Evolutionary conservation across 768 basidiomycete genomes (phyloP).

Genomic region (Naganishia friedmannii): DNA sequence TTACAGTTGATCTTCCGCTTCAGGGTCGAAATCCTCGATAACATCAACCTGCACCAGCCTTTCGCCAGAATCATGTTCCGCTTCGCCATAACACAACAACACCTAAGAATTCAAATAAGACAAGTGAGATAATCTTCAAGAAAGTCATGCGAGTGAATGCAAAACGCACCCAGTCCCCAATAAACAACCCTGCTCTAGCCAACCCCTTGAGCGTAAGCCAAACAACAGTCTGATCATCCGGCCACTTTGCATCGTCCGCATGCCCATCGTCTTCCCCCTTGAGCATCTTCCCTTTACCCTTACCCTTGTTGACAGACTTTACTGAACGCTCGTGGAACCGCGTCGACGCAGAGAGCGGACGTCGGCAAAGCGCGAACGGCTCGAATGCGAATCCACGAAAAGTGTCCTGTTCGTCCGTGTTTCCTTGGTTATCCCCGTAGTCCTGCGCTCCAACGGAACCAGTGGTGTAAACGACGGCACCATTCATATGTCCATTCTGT

Average conservation of each 20-base stretch:
- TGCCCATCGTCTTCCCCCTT: conserved; percentile 27
- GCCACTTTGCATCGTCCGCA: conserved; percentile 22
- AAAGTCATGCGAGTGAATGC: not conserved
- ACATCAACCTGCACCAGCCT: conserved; percentile 44
- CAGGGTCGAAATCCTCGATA: conserved; percentile 39
- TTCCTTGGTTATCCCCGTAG: conserved; percentile 10
- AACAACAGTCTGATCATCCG: conserved; percentile 37
- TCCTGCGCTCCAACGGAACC: not conserved
- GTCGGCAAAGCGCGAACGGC: conserved; percentile 8
- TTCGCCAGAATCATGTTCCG: not conserved
- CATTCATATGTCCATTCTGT: not conserved
- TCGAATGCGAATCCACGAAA: conserved; percentile 15
- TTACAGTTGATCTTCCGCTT: conserved; percentile 36
- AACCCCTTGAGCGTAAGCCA: conserved; percentile 48
- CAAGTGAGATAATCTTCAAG: conserved; percentile 28
- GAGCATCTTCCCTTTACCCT: conserved; percentile 7
- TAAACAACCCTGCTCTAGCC: conserved; percentile 49
- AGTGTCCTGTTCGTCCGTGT: not conserved
- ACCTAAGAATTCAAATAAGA: not conserved
- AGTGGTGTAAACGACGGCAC: not conserved
- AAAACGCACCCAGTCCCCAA: conserved; percentile 48
- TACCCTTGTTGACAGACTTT: not conserved
- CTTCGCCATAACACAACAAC: conserved; percentile 20
- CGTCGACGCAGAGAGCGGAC: not conserved
- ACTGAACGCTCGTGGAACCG: not conserved